Evolutionary conservation across 257 asterid species (phyloP).

Genomic region (Echium plantagineum): DNA sequence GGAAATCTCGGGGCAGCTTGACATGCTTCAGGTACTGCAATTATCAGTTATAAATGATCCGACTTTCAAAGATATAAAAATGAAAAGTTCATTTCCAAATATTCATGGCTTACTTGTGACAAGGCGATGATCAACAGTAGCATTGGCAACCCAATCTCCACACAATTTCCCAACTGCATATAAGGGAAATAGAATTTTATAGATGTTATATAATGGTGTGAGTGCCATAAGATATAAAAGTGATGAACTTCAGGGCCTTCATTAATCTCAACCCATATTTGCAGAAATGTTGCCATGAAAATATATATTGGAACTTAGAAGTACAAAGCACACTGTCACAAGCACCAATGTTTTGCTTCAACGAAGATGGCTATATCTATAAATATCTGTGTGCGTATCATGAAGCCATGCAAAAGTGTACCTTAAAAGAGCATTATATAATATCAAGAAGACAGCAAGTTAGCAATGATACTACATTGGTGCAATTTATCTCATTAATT

Average conservation of each 20-base stretch:
- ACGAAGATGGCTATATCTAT: no score
- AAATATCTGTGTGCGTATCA: no score
- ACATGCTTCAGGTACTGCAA: constrained; percentile 92
- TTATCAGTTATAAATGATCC: constrained; percentile 15
- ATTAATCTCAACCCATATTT: neutral
- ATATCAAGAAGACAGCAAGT: neutral
- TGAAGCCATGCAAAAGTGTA: neutral
- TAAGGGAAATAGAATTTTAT: neutral
- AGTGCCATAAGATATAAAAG: neutral
- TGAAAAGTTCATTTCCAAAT: neutral
- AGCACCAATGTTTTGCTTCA: neutral
- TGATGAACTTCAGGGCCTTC: neutral
- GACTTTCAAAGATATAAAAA: constrained; percentile 11
- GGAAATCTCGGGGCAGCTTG: constrained; percentile 78
- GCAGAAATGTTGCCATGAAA: neutral
- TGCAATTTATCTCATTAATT: neutral
- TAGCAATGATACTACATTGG: neutral
- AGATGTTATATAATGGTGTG: neutral
- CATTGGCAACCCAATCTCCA: constrained; percentile 90
- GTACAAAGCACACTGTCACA: neutral
- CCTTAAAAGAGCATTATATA: neutral
- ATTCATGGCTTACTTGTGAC: constrained; percentile 52
- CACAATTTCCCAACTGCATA: constrained; percentile 81
- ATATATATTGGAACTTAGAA: no score
- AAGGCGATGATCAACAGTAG: constrained; percentile 69